Evolutionary conservation across 768 basidiomycete species (phyloP).

Genomic region (Auricularia sp.): DNA sequence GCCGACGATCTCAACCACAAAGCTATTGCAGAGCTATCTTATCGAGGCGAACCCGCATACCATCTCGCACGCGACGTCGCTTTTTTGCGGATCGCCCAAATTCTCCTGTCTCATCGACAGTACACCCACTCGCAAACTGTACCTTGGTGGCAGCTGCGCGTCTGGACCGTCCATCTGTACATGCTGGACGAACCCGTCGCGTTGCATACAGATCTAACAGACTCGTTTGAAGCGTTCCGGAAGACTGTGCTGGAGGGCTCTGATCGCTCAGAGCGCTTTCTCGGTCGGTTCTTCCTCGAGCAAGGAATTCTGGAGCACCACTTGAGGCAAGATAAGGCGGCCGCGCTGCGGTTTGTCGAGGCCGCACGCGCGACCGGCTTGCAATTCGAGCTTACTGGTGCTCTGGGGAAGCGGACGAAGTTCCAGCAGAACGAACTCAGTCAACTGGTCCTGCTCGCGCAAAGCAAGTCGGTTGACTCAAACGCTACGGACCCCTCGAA

Average conservation of each 20-base stretch:
- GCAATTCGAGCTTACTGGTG: slow-evolving; percentile 86
- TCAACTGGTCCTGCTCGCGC: slow-evolving; percentile 90
- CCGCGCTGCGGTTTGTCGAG: slow-evolving; percentile 65
- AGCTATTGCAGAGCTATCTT: slow-evolving; percentile 67
- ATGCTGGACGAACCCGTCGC: slow-evolving; percentile 78
- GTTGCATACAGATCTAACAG: slow-evolving; percentile 29
- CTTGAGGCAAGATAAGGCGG: slow-evolving; percentile 64
- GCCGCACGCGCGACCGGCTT: slow-evolving; percentile 72
- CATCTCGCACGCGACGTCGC: slow-evolving; percentile 66
- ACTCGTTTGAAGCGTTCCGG: slow-evolving; percentile 24
- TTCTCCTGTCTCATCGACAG: slow-evolving; percentile 45
- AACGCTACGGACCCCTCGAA: slow-evolving; percentile 9
- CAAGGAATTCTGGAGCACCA: slow-evolving; percentile 70
- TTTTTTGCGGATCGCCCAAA: slow-evolving; percentile 66
- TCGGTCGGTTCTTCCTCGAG: slow-evolving; percentile 62
- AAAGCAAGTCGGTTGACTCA: slow-evolving; percentile 37
- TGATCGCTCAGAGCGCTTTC: slow-evolving; percentile 34
- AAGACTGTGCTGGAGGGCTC: slow-evolving; percentile 22
- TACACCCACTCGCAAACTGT: slow-evolving; percentile 41
- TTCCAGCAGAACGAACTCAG: slow-evolving; percentile 79
- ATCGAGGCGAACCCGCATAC: slow-evolving; percentile 89
- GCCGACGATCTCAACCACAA: slow-evolving; percentile 49
- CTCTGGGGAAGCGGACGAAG: slow-evolving; percentile 87
- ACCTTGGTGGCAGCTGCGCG: slow-evolving; percentile 81
- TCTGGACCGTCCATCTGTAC: slow-evolving; percentile 51